A percentile compares a stretch with the other conserved stretches of the same genome.
These are phyloP conservation scores for Metarhizium anisopliae DNA, from an alignment of 2,329 filamentous ascomycete species.

Conservation along the genomic window DNA sequence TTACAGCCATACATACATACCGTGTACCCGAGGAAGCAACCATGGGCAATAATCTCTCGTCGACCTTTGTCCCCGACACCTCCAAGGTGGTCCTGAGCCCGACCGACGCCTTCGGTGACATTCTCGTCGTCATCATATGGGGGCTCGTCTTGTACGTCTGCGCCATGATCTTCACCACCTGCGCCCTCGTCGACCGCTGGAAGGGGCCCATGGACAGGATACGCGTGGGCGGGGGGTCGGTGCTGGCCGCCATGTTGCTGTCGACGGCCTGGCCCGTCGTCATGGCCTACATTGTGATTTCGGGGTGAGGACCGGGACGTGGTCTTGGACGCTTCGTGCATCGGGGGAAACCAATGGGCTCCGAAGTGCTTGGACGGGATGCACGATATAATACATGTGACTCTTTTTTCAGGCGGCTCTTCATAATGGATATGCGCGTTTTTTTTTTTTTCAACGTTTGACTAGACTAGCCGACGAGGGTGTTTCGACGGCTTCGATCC, in stretches of 20 bases:
- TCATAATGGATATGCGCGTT: too few species aligned
- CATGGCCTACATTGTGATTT: constrained; percentile 22
- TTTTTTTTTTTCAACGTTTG: too few species aligned
- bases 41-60: constrained; percentile 34
- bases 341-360: too few species aligned
- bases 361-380: too few species aligned
- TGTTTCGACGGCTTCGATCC: constrained; percentile 35
- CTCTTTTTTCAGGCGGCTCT: too few species aligned
- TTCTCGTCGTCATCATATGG: constrained; percentile 27
- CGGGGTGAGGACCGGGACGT: constrained; percentile 4
- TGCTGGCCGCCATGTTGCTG: constrained; percentile 22
- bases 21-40: background rate
- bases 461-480: constrained; percentile 23
- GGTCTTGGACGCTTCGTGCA: too few species aligned
- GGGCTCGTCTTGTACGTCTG: constrained; percentile 24
- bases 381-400: too few species aligned
- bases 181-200: constrained; percentile 34
- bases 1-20: background rate
- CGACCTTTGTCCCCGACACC: constrained; percentile 26
- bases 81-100: constrained; percentile 24
- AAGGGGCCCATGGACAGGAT: constrained; percentile 27
- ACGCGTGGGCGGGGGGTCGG: constrained; percentile 16
- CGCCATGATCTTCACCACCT: constrained; percentile 33
- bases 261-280: constrained; percentile 28
- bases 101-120: constrained; percentile 19